Percentiles rank a stretch among this genome's conserved stretches.
These are phyloP conservation scores for Tanacetum coccineum DNA, from an alignment of 129 eudicot species.

Conservation along the genomic window DNA sequence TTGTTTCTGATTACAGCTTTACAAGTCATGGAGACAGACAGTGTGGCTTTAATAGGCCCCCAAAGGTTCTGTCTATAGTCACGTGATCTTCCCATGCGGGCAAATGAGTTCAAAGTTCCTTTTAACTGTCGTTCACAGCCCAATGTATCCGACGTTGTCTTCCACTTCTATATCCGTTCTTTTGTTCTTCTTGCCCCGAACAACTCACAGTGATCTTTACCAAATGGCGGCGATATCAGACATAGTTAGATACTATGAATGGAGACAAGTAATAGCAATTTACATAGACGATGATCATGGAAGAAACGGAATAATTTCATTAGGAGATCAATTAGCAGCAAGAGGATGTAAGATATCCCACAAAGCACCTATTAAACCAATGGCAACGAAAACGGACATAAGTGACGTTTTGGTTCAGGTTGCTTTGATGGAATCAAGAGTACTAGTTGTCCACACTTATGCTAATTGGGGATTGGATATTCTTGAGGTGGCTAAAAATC, in stretches of 20 bases:
- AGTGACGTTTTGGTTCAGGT: conserved; percentile 50
- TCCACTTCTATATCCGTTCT: conserved; percentile 70
- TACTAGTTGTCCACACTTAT: conserved; percentile 57
- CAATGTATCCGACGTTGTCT: conserved; percentile 75
- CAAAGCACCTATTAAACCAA: conserved; percentile 48
- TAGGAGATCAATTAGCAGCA: conserved; percentile 54
- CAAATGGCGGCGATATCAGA: conserved; percentile 90
- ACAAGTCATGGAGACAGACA: conserved; percentile 59
- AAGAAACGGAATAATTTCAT: conserved; percentile 72
- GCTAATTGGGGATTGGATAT: conserved; percentile 42
- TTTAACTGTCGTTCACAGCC: conserved; percentile 77
- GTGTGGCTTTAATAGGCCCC: conserved; percentile 79
- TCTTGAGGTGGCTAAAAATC: conserved; percentile 43
- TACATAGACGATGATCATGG: conserved; percentile 77
- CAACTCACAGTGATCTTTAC: conserved; percentile 62
- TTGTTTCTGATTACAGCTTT: conserved; percentile 44
- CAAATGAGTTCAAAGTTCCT: conserved; percentile 77
- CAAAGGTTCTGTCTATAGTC: conserved; percentile 69
- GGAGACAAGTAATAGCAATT: conserved; percentile 69
- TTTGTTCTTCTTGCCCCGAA: conserved; percentile 71
- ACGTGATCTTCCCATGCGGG: conserved; percentile 54
- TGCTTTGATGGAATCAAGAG: conserved; percentile 57
- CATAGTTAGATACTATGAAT: conserved; percentile 49
- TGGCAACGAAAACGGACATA: conserved; percentile 43
- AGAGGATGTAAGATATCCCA: conserved; percentile 58